Percentiles rank a stretch among this genome's conserved stretches.
Conservation (phyloP, 371 early-diverging fungal species). For the Nematocida sp. region DNA sequence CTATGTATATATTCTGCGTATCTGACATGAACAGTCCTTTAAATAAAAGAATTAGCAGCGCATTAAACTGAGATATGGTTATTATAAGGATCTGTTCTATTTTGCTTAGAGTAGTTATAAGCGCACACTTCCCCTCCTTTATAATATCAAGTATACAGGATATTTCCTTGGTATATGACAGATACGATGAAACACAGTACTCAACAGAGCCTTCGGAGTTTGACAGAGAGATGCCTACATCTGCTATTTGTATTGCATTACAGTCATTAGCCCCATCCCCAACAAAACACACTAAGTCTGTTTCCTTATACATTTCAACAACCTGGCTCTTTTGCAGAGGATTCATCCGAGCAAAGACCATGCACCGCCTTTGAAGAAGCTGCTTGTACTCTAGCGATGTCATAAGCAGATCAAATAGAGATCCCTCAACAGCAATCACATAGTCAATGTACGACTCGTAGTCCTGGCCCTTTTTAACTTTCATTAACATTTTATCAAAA, state of each 20-base stretch:
- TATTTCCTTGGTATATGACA: conserved; percentile 80
- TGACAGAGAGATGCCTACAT: conserved; percentile 90
- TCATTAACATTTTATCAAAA: conserved; percentile 67
- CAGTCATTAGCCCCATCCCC: conserved; percentile 99
- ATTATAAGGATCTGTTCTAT: conserved; percentile 93
- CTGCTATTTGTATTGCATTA: conserved; percentile 91
- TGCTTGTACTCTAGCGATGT: conserved; percentile 72
- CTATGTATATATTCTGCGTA: conserved; percentile 67
- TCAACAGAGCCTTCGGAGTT: conserved; percentile 83
- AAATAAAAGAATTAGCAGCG: conserved; percentile 79
- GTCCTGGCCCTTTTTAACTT: conserved; percentile 63
- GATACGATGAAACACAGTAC: conserved; percentile 83
- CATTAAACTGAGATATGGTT: conserved; percentile 84
- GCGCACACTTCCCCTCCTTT: conserved; percentile 89
- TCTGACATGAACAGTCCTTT: conserved; percentile 69
- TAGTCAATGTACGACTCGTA: conserved; percentile 62
- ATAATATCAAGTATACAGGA: conserved; percentile 83
- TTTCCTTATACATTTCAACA: conserved; percentile 57
- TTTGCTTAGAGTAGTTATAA: conserved; percentile 89
- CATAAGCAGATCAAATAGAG: conserved; percentile 66
- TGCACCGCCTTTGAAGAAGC: conserved; percentile 69
- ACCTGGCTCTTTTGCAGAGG: conserved; percentile 83
- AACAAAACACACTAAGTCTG: conserved; percentile 64
- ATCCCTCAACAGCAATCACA: conserved; percentile 68
- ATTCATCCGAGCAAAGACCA: conserved; percentile 91